These are phyloP conservation scores for Trapa incisa DNA, from an alignment of 345 rosid genomes.

Conservation along the genomic window DNA sequence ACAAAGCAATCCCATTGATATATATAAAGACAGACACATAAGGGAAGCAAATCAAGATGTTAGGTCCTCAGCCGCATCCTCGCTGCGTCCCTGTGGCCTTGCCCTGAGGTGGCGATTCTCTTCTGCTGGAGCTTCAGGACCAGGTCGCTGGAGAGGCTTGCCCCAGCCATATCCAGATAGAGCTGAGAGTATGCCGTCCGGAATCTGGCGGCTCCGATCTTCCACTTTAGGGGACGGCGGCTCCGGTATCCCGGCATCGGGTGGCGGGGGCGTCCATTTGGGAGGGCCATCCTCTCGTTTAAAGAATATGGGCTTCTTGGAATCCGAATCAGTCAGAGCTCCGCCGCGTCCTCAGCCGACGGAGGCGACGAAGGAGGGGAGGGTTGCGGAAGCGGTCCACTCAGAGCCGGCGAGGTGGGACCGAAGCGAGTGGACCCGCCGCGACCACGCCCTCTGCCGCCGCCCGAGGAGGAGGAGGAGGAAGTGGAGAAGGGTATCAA, in stretches of 20 bases:
- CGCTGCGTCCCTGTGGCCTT: constrained; percentile 9
- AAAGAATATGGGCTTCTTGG: constrained; percentile 21
- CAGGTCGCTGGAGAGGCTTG: constrained; percentile 18
- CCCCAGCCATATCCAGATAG: constrained; percentile 47
- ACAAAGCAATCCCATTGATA: background rate
- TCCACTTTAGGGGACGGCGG: constrained; percentile 8
- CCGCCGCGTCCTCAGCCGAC: constrained; percentile 15
- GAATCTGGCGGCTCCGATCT: constrained; percentile 11
- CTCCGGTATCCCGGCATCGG: constrained; percentile 2
- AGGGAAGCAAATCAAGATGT: background rate
- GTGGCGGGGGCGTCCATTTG: background rate
- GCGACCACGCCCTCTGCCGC: constrained; percentile 19
- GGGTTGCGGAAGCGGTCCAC: constrained; percentile 8
- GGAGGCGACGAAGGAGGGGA: constrained; percentile 28
- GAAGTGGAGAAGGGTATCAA: constrained; percentile 44
- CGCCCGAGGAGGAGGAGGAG: too few species aligned
- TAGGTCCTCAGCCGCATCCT: constrained; percentile 27
- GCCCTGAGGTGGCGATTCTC: constrained; percentile 40
- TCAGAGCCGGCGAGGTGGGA: constrained; percentile 11
- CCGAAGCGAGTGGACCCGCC: constrained; percentile 5
- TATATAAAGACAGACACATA: too few species aligned
- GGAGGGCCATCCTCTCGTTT: constrained; percentile 15
- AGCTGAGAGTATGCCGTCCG: constrained; percentile 14
- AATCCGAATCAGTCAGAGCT: constrained; percentile 11
- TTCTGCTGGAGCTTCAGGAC: constrained; percentile 15